phyloP scores from a whole-genome alignment of 2,329 filamentous ascomycete genomes.

The Fusarium sublunatum region DNA sequence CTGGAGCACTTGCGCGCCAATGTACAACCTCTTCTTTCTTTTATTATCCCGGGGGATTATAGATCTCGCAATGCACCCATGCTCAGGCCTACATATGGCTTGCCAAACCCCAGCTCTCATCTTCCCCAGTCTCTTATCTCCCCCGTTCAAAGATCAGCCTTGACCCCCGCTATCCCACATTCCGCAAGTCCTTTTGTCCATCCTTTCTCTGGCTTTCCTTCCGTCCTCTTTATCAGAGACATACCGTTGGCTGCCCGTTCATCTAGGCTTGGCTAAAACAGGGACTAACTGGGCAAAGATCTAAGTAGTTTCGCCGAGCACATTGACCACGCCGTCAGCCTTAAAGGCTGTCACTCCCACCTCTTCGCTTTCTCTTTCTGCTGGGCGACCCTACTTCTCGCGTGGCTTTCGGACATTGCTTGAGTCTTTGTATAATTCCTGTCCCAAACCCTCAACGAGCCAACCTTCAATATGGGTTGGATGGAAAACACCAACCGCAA shows the following conservation, averaged over 20 bases:
- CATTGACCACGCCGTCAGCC: constrained; percentile 9
- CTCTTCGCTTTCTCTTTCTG: constrained; percentile 3
- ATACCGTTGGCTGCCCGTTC: constrained; percentile 25
- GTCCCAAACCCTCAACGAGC: not conserved
- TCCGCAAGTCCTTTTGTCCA: constrained; percentile 29
- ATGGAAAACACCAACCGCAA: constrained; percentile 62
- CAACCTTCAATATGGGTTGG: constrained; percentile 58
- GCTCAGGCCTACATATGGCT: constrained; percentile 4
- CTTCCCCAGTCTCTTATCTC: constrained; percentile 37
- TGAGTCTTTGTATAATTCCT: constrained; percentile 21
- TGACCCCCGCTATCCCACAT: constrained; percentile 37
- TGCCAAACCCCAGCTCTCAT: constrained; percentile 24
- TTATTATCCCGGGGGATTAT: constrained; percentile 7
- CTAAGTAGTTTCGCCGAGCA: constrained; percentile 16
- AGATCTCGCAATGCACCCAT: constrained; percentile 16
- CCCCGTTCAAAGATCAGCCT: constrained; percentile 35
- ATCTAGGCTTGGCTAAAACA: constrained; percentile 11
- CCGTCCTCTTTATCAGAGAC: constrained; percentile 34
- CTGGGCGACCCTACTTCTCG: constrained; percentile 2
- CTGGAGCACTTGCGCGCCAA: constrained; percentile 17
- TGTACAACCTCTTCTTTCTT: constrained; percentile 23
- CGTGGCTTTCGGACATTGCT: constrained; percentile 7
- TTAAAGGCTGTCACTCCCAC: constrained; percentile 31
- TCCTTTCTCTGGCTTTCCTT: constrained; percentile 9
- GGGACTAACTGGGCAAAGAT: constrained; percentile 30